Base-by-base conservation (phyloP, 371 early-diverging fungal genomes). In the Rhizopus sp. region DNA sequence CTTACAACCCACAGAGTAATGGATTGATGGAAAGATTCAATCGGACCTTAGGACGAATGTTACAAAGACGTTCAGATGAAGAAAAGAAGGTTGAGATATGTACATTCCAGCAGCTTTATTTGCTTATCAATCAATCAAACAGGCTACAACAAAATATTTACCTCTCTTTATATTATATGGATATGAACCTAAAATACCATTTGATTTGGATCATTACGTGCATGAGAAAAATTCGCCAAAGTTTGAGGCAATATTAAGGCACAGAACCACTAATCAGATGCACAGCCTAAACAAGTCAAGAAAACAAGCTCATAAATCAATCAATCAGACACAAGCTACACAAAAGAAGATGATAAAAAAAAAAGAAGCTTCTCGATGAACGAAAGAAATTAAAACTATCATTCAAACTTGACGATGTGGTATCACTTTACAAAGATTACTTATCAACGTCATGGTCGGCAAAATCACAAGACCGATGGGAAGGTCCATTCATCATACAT, bases 91-190 rank as follows among this genome's bases (percentile, higher is more conserved):
- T 42, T 53, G 53, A 44, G 30, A 53, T 15, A 10, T 32, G n/a
- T 53, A 53, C 33, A 7, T 53, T 7, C 42, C 53, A 2, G 13
- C 44, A 3, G 5, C 40, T 1, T 33, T 53, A 44, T 53, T 53
- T 30, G 42, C 53, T 1, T 53, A 53, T 15, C 29, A 44, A 15
- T 40, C 12, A 0, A 53, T 53, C 8, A 13, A 12, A 5, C 53
- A 53, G 42, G 53, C 53, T 15, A 42, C 42, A 16, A 53, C 53
- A 0, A 41, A 53, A 31, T 7, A 44, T n/a, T 42, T 33, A n/a
- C 53, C 53, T 0, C 42, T 53, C 39, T 32, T n/a, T 3, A 4
- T 53, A 31, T 2, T 42, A 15, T 53, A 53, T 53, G 53, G 53
- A 12, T 15, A 23, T 16, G 12, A 32, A 32, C 33, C 53, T 12